Conservation (phyloP, 1,139 yeast species). For the Candida pseudoviswanathii region DNA sequence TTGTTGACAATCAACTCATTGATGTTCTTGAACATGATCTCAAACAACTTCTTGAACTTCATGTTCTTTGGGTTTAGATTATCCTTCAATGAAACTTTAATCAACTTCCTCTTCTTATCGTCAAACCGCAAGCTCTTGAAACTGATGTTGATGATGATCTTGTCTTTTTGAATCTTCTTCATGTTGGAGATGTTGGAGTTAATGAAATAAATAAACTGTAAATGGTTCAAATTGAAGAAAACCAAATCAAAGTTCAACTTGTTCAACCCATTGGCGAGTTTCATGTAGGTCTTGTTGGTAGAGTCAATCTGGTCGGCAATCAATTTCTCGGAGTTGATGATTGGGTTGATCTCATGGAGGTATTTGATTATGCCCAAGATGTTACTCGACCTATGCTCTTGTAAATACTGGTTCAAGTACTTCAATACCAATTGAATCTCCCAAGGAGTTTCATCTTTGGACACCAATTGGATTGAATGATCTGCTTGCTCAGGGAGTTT, state of each 20-base stretch:
- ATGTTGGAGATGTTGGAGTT: constrained; percentile 30
- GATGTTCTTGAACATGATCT: constrained; percentile 38
- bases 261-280: constrained; percentile 34
- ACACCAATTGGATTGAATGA: constrained; percentile 19
- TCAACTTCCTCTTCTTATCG: constrained; percentile 21
- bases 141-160: constrained; percentile 32
- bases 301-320: constrained; percentile 1
- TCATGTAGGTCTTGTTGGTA: constrained; percentile 14
- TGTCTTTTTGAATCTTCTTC: constrained; percentile 41
- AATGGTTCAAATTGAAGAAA: constrained; percentile 32
- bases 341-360: constrained; percentile 33
- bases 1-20: constrained; percentile 25
- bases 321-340: constrained; percentile 25
- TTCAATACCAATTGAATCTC: constrained; percentile 14
- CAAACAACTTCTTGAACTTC: constrained; percentile 44
- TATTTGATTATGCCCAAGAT: constrained; percentile 37
- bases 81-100: constrained; percentile 37
- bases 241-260: constrained; percentile 37
- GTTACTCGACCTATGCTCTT: constrained; percentile 14
- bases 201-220: constrained; percentile 37
- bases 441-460: constrained; percentile 1
- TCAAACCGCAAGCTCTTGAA: constrained; percentile 35
- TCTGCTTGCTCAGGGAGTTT: constrained; percentile 25
- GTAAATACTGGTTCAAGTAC: constrained; percentile 17
- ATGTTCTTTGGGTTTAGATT: constrained; percentile 41